These are phyloP conservation scores for Phytophthora pisi DNA, from an alignment of 352 stramenopile species.

Conservation along the genomic window DNA sequence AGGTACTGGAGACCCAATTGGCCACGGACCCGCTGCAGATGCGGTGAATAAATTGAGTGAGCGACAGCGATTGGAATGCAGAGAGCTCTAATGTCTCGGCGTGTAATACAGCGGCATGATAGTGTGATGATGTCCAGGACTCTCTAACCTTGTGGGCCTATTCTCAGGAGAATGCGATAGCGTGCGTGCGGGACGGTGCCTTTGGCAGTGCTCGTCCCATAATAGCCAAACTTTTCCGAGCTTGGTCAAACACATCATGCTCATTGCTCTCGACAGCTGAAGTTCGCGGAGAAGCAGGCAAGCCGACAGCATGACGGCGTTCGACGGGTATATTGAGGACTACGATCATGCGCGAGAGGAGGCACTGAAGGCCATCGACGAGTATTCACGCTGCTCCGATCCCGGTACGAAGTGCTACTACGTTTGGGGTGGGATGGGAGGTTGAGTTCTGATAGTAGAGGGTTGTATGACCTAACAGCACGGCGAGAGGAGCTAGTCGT, in stretches of 20 bases:
- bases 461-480: background rate
- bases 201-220: constrained; percentile 29
- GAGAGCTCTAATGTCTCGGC: constrained; percentile 18
- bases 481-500: constrained; percentile 58
- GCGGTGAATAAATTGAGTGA: constrained; percentile 31
- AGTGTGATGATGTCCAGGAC: constrained; percentile 1
- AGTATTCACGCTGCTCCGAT: constrained; percentile 39
- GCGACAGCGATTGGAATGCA: constrained; percentile 13
- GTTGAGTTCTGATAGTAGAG: background rate
- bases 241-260: constrained; percentile 25
- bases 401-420: constrained; percentile 18
- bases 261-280: constrained; percentile 22
- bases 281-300: constrained; percentile 12
- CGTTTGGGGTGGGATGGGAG: background rate
- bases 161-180: constrained; percentile 24
- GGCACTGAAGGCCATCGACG: constrained; percentile 56
- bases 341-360: constrained; percentile 53
- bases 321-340: constrained; percentile 67
- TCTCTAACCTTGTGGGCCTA: constrained; percentile 9
- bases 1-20: constrained; percentile 40
- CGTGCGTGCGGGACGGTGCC: constrained; percentile 28
- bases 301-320: constrained; percentile 33
- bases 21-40: constrained; percentile 43
- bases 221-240: constrained; percentile 16
- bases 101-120: constrained; percentile 33